A percentile compares a stretch with the other conserved stretches of the same genome.
These are phyloP conservation scores for Bruguiera gymnorhiza DNA, from an alignment of 345 rosid genomes.

Conservation along the genomic window DNA sequence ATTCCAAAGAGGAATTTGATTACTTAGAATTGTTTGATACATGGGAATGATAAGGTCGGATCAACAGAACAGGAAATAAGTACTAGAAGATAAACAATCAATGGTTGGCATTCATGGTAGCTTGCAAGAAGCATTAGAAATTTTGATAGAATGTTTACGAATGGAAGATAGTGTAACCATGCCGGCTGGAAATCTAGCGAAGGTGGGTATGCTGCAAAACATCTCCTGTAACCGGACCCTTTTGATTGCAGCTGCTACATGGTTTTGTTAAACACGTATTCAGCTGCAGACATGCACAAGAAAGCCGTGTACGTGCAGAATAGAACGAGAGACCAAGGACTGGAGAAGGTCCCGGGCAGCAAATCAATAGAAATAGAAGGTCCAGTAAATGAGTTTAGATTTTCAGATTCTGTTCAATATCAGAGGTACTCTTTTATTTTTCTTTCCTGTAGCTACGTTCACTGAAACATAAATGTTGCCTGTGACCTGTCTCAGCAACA, in stretches of 20 bases:
- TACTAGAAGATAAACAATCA: slow-evolving; percentile 5
- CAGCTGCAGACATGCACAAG: slow-evolving; percentile 11
- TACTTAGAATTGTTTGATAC: slow-evolving; percentile 22
- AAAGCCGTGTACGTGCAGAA: slow-evolving; percentile 1
- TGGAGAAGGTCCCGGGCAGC: slow-evolving; percentile 7
- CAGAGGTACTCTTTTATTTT: not conserved
- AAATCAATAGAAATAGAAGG: slow-evolving; percentile 13
- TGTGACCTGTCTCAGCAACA: no score
- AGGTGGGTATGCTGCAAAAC: slow-evolving; percentile 11
- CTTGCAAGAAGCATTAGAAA: slow-evolving; percentile 39
- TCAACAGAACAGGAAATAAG: slow-evolving; percentile 3
- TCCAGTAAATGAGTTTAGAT: not conserved
- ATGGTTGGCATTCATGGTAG: slow-evolving; percentile 43
- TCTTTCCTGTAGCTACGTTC: no score
- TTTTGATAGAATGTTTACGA: slow-evolving; percentile 16
- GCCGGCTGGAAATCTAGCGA: not conserved
- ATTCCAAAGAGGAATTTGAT: slow-evolving; percentile 12
- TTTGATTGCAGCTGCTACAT: slow-evolving; percentile 6
- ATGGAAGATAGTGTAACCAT: slow-evolving; percentile 8
- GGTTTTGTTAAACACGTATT: slow-evolving; percentile 3
- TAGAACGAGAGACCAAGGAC: not conserved
- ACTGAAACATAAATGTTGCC: no score
- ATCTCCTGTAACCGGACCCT: slow-evolving; percentile 5
- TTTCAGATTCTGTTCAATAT: not conserved
- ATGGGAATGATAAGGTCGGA: slow-evolving; percentile 9